Percentiles rank a stretch among this genome's conserved stretches.
Evolutionary conservation across 2,329 filamentous ascomycete genomes (phyloP).

Genomic region (Clonostachys chloroleuca): DNA sequence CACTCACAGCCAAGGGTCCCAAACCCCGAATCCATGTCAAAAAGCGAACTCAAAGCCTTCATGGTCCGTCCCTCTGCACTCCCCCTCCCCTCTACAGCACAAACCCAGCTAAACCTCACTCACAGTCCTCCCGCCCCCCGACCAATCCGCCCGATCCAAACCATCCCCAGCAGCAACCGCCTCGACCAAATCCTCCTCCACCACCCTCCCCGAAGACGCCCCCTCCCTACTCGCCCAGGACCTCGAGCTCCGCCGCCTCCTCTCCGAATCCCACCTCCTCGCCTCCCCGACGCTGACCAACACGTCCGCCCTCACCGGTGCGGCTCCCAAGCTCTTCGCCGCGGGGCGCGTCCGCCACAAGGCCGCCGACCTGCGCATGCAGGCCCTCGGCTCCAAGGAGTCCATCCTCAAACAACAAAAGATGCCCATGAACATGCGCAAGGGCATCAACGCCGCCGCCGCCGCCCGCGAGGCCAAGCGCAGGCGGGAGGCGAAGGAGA

Average conservation of each 20-base stretch:
- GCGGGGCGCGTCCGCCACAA: slow-evolving; percentile 72
- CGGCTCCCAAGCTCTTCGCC: slow-evolving; percentile 34
- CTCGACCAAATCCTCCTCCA: slow-evolving; percentile 16
- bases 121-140: slow-evolving; percentile 45
- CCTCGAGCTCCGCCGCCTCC: slow-evolving; percentile 82
- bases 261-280: slow-evolving; percentile 88
- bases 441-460: slow-evolving; percentile 73
- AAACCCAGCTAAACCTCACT: slow-evolving; percentile 3
- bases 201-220: slow-evolving; percentile 47
- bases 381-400: slow-evolving; percentile 71
- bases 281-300: slow-evolving; percentile 31
- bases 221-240: slow-evolving; percentile 81
- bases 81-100: not conserved
- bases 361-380: slow-evolving; percentile 79
- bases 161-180: slow-evolving; percentile 12
- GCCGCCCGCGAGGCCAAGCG: slow-evolving; percentile 63
- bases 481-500: slow-evolving; percentile 78
- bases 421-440: slow-evolving; percentile 85
- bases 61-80: slow-evolving; percentile 47
- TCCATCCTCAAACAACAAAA: slow-evolving; percentile 74
- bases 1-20: slow-evolving; percentile 39
- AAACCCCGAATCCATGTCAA: slow-evolving; percentile 44
- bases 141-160: slow-evolving; percentile 17
- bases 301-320: slow-evolving; percentile 4
- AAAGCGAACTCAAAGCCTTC: slow-evolving; percentile 72